Base-by-base conservation (phyloP, 257 asterid species). In the Solanum bulbocastanum region DNA sequence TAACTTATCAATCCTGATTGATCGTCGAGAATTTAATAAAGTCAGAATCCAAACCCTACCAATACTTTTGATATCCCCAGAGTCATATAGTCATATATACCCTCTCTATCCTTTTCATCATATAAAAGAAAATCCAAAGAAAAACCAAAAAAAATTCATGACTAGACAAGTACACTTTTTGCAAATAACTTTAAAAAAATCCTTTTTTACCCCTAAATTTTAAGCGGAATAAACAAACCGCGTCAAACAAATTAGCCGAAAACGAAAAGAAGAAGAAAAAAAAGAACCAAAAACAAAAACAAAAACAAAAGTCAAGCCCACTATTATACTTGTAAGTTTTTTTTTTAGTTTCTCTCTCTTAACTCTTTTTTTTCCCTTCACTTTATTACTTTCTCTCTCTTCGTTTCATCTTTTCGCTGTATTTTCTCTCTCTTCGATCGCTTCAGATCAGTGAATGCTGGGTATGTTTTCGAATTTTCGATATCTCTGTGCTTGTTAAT, bases 371-470 rank as follows among this genome's bases (percentile, higher is more conserved):
- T 75, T 62, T 13, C 13, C 18, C 62, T 23, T 85, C 89, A 87
- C 81, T 89, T 82, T 87, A 87, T 87, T 86, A 79, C 86, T 87
- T 88, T 88, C 86, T 87, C 89, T 85, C 91, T 62, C 46, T 32
- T 76, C 68, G 74, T 52, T 37, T 56, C 33, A 20, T 87, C 89
- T 88, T 58, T 89, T 87, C 73, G 58, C 88, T 27, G 42, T 39
- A 83, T 37, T 89, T 74, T 89, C 88, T 81, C 88, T 85, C 93
- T 90, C 89, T 86, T 91, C 90, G 94, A 89, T 92, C 92, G 91
- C 75, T 85, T 87, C 82, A 22, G 92, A 90, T 92, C 91, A 88
- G 87, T 86, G 94, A 92, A 92, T 92, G 93, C 92, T 83, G 95
- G 94, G 85, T 82, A 82, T 11, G 44, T 49, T 82, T 65, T 49